Evolutionary conservation across 2,329 filamentous ascomycete genomes (phyloP).

Genomic region (Trichoderma afroharzianum): DNA sequence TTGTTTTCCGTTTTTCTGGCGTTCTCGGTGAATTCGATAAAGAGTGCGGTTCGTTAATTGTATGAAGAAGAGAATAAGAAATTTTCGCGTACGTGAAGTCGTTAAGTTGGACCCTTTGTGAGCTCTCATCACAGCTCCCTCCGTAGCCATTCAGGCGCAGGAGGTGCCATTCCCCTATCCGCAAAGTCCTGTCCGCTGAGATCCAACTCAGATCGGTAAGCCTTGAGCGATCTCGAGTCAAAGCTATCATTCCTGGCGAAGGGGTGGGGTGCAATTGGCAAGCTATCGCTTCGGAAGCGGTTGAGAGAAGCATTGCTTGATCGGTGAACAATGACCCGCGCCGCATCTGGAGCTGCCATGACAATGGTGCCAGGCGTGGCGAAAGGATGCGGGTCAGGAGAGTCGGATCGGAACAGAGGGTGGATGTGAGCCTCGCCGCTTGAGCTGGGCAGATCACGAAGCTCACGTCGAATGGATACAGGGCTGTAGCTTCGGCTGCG

Average conservation of each 20-base stretch:
- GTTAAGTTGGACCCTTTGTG: not conserved
- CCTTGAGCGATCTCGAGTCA: constrained; percentile 34
- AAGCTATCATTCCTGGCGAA: constrained; percentile 49
- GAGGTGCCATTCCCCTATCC: constrained; percentile 53
- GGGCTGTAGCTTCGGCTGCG: constrained; percentile 54
- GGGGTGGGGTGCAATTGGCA: constrained; percentile 44
- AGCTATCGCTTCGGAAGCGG: constrained; percentile 55
- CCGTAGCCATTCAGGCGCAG: constrained; percentile 60
- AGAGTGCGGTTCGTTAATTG: not conserved
- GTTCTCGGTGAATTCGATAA: not conserved
- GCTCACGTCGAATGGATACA: constrained; percentile 29
- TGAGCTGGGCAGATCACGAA: constrained; percentile 26
- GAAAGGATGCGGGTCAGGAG: constrained; percentile 61
- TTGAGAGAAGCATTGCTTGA: constrained; percentile 48
- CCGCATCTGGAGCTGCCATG: constrained; percentile 65
- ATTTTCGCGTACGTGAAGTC: constrained; percentile 1
- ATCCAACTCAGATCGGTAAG: constrained; percentile 22
- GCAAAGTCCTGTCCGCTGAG: constrained; percentile 4
- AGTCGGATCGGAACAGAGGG: constrained; percentile 72
- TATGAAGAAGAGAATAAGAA: not conserved
- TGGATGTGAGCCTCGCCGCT: constrained; percentile 67
- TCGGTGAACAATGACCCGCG: constrained; percentile 57
- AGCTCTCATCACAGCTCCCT: constrained; percentile 26
- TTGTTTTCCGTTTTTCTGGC: constrained; percentile 4
- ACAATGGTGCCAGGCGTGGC: constrained; percentile 68